phyloP scores from a whole-genome alignment of 345 rosid genomes.

The Citrus reticulata region DNA sequence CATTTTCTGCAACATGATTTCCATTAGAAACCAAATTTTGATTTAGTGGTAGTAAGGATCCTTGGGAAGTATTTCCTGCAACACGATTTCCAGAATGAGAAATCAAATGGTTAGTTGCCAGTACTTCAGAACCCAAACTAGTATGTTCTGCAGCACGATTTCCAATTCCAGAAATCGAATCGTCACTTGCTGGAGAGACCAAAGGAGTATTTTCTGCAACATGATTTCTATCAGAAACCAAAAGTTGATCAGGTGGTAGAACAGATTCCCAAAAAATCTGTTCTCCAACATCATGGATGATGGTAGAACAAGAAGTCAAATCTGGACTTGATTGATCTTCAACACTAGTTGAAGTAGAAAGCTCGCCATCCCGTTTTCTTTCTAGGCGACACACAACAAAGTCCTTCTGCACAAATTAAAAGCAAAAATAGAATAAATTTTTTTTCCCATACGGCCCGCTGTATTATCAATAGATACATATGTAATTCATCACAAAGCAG shows the following conservation, averaged over 20 bases:
- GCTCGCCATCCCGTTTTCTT: neutral
- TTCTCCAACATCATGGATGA: neutral
- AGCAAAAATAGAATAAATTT: no score
- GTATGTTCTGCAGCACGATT: neutral
- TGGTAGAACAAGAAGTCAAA: neutral
- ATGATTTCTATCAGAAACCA: neutral
- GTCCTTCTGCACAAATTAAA: neutral
- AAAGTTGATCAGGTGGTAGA: neutral
- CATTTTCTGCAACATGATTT: neutral
- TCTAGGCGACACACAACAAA: neutral
- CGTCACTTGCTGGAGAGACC: neutral
- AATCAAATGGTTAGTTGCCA: no score
- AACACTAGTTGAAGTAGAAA: neutral
- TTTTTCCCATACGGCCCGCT: neutral
- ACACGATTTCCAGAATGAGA: neutral
- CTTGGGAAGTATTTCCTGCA: neutral
- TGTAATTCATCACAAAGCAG: no score
- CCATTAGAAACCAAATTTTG: neutral
- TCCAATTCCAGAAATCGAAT: neutral
- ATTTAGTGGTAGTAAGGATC: neutral
- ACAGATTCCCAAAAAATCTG: neutral
- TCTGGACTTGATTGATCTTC: neutral
- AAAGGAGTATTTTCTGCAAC: neutral
- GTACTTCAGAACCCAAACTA: no score
- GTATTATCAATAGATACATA: neutral